Evolutionary conservation across 805 yeast species (phyloP).

Genomic region (Saccharomycopsis javanensis): DNA sequence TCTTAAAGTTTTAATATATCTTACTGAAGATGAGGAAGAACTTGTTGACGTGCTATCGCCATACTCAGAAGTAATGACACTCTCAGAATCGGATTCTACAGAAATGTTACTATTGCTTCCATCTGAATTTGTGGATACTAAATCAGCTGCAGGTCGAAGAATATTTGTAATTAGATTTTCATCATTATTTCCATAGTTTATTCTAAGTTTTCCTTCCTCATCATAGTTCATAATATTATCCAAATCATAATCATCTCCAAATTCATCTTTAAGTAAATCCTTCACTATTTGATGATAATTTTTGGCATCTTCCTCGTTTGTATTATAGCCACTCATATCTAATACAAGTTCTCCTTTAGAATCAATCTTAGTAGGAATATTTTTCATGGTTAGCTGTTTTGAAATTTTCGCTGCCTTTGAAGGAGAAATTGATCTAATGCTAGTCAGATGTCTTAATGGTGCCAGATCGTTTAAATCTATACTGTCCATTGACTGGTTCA

Average conservation of each 20-base stretch:
- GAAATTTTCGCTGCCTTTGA: conserved; percentile 50
- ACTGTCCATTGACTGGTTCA: conserved; percentile 2
- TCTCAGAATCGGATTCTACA: conserved; percentile 9
- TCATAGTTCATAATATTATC: conserved; percentile 44
- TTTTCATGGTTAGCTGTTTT: conserved; percentile 52
- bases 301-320: conserved; percentile 67
- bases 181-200: conserved; percentile 25
- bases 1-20: conserved; percentile 76
- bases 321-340: conserved; percentile 94
- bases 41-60: conserved; percentile 15
- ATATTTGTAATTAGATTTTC: conserved; percentile 15
- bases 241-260: conserved; percentile 44
- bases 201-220: conserved; percentile 57
- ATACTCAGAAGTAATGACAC: conserved; percentile 18
- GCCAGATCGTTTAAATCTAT: background rate
- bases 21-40: background rate
- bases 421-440: conserved; percentile 16
- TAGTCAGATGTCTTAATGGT: conserved; percentile 14
- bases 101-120: background rate
- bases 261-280: conserved; percentile 66
- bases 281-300: conserved; percentile 69
- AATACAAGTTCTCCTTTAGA: conserved; percentile 82
- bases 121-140: background rate
- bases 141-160: conserved; percentile 11
- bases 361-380: conserved; percentile 81